A percentile compares a stretch with the other conserved stretches of the same genome.
These are phyloP conservation scores for Ganoderma lucidum DNA, from an alignment of 1,284 basidiomycete species.

Conservation along the genomic window DNA sequence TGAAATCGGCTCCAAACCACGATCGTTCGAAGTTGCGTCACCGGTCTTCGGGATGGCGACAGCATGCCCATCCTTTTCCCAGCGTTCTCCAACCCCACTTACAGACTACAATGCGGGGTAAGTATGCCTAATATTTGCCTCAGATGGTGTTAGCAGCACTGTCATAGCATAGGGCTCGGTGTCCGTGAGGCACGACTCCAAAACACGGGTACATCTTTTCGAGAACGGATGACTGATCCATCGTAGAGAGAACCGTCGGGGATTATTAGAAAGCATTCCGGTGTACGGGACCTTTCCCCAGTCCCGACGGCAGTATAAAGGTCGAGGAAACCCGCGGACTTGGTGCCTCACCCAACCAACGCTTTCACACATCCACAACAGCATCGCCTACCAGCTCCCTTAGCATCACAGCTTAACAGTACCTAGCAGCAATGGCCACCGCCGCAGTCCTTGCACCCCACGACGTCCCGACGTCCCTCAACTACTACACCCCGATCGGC, in stretches of 20 bases:
- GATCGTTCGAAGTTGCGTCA: conserved; percentile 22
- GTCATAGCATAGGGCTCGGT: neutral
- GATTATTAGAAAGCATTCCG: conserved; percentile 16
- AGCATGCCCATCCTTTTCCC: conserved; percentile 9
- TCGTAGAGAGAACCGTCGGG: neutral
- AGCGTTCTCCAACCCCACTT: neutral
- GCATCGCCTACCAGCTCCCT: neutral
- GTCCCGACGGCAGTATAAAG: conserved; percentile 11
- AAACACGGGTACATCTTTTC: neutral
- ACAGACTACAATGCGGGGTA: neutral
- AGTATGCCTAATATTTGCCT: conserved; percentile 14
- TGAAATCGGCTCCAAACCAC: conserved; percentile 1
- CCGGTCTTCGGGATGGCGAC: conserved; percentile 26
- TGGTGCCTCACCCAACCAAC: conserved; percentile 1
- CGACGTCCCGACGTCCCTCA: conserved; percentile 36
- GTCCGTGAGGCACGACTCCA: neutral
- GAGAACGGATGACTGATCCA: conserved; percentile 14
- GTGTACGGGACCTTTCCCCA: neutral
- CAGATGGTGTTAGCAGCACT: conserved; percentile 20
- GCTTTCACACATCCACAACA: neutral
- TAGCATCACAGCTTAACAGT: neutral
- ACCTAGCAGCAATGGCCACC: conserved; percentile 14
- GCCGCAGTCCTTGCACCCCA: conserved; percentile 25
- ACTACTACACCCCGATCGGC: conserved; percentile 36
- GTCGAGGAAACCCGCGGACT: neutral